Percentiles rank a stretch among this genome's conserved stretches.
Conservation (phyloP, 345 rosid species). For the Isatis tinctoria region DNA sequence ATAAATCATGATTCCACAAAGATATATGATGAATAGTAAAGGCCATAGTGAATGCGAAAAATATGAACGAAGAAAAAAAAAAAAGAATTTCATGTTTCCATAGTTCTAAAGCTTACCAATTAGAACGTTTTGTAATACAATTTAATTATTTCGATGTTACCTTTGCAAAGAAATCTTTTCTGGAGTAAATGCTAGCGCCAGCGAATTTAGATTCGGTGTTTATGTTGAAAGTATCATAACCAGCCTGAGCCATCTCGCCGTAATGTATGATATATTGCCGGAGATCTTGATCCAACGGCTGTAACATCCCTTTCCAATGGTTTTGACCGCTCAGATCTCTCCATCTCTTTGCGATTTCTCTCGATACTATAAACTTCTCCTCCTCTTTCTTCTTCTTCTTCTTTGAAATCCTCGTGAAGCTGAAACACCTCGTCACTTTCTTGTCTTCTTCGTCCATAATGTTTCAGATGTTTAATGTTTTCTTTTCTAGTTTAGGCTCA, state of each 20-base stretch:
- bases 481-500: not conserved
- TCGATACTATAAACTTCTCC: slow-evolving; percentile 13
- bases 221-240: slow-evolving; percentile 63
- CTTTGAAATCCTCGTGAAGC: slow-evolving; percentile 21
- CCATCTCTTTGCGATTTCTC: slow-evolving; percentile 51
- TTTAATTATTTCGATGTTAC: not conserved
- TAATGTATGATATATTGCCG: slow-evolving; percentile 64
- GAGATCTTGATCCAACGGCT: slow-evolving; percentile 73
- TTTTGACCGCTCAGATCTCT: slow-evolving; percentile 57
- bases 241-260: slow-evolving; percentile 82
- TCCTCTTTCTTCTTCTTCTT: slow-evolving; percentile 31
- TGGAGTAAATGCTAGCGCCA: slow-evolving; percentile 57
- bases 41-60: not conserved
- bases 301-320: slow-evolving; percentile 54
- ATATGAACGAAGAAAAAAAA: not conserved
- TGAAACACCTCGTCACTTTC: slow-evolving; percentile 23
- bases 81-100: not conserved
- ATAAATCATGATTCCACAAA: not conserved
- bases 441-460: slow-evolving; percentile 27
- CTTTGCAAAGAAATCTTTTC: slow-evolving; percentile 50
- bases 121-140: not conserved
- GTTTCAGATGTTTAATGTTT: slow-evolving; percentile 1
- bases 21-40: not conserved
- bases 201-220: slow-evolving; percentile 57
- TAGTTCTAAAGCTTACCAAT: not conserved